Evolutionary conservation across 148 eudicot genomes (phyloP).

Genomic region (Polygonum aviculare): DNA sequence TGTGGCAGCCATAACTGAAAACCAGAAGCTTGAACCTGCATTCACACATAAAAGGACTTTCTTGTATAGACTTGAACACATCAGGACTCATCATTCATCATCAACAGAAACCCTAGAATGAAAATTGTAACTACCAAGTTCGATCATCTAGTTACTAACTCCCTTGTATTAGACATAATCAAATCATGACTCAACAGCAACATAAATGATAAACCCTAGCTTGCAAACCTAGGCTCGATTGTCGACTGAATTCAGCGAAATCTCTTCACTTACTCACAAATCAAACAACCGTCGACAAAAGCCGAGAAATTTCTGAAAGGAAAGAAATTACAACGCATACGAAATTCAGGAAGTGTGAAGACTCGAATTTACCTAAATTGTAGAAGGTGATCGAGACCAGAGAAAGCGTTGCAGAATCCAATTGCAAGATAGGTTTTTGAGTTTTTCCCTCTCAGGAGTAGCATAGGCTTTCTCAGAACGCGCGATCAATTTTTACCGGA

Average conservation of each 20-base stretch:
- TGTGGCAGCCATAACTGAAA: not conserved
- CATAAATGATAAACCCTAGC: too few species aligned
- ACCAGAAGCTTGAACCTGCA: not conserved
- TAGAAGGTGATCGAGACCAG: not conserved
- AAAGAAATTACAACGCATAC: not conserved
- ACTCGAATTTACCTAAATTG: not conserved
- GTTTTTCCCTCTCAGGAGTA: not conserved
- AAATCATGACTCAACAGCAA: not conserved
- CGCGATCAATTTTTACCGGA: not conserved
- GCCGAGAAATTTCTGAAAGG: not conserved
- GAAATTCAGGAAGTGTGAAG: not conserved
- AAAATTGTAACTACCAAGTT: too few species aligned
- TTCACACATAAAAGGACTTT: not conserved
- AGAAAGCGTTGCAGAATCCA: not conserved
- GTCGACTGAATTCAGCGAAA: not conserved
- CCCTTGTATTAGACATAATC: not conserved
- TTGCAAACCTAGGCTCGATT: not conserved
- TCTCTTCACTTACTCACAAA: not conserved
- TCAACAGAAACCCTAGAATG: too few species aligned
- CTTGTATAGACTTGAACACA: not conserved
- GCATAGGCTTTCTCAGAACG: not conserved
- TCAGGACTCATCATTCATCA: not conserved
- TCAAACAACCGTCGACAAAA: not conserved
- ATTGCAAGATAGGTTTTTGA: not conserved
- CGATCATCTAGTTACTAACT: too few species aligned